Conservation (phyloP, 169 alveolate species). For the Cardiosporidium cionae region DNA sequence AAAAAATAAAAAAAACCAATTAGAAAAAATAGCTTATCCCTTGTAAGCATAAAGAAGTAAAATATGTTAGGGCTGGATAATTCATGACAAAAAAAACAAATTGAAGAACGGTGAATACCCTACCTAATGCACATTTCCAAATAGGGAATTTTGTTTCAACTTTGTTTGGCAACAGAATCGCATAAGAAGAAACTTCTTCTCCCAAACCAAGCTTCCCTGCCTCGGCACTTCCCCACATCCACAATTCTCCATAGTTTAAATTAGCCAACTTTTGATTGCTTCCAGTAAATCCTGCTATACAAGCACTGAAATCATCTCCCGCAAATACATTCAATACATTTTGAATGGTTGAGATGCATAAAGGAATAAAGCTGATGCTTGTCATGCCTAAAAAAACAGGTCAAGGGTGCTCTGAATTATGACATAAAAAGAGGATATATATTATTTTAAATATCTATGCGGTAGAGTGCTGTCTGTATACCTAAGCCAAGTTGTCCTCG, state of each 20-base stretch:
- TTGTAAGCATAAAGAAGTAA: too few species aligned
- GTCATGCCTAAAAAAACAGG: slow-evolving; percentile 49
- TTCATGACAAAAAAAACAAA: too few species aligned
- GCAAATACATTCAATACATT: slow-evolving; percentile 67
- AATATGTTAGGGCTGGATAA: too few species aligned
- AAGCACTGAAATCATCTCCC: slow-evolving; percentile 69
- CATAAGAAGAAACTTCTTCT: slow-evolving; percentile 38
- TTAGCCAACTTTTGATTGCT: slow-evolving; percentile 6
- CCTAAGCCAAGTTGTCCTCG: slow-evolving; percentile 73
- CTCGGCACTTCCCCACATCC: slow-evolving; percentile 76
- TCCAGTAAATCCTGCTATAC: slow-evolving; percentile 32
- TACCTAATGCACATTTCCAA: slow-evolving; percentile 62
- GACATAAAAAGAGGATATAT: background rate
- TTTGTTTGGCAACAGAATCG: slow-evolving; percentile 59
- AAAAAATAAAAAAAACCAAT: too few species aligned
- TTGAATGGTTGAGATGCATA: slow-evolving; percentile 48
- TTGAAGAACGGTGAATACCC: too few species aligned
- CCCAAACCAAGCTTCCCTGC: slow-evolving; percentile 79
- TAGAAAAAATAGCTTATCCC: too few species aligned
- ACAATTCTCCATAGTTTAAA: slow-evolving; percentile 52
- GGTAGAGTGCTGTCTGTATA: background rate
- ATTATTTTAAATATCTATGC: too few species aligned
- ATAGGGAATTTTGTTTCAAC: slow-evolving; percentile 48
- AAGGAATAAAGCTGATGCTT: slow-evolving; percentile 58
- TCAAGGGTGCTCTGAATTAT: background rate